A percentile compares a stretch with the other conserved stretches of the same genome.
These are phyloP conservation scores for Hymenoscyphus scutula DNA, from an alignment of 2,329 filamentous ascomycete genomes.

Conservation along the genomic window DNA sequence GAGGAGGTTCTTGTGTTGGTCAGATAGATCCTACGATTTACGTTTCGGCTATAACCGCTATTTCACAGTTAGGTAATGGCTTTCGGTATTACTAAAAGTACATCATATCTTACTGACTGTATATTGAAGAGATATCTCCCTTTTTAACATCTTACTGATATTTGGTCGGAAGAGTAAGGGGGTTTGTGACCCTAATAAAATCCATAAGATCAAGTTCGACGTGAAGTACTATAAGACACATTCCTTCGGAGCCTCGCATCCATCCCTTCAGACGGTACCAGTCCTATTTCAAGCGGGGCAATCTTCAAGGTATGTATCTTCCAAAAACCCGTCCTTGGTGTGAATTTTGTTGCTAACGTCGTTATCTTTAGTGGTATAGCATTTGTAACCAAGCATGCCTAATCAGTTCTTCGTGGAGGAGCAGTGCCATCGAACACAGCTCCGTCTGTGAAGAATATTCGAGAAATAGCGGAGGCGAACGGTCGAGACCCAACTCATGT, in stretches of 20 bases:
- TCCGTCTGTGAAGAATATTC: background rate
- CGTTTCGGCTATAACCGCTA: slow-evolving; percentile 64
- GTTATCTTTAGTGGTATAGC: background rate
- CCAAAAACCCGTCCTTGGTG: too few species aligned
- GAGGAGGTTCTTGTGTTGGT: slow-evolving; percentile 64
- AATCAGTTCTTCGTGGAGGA: background rate
- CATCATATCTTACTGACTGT: slow-evolving; percentile 48
- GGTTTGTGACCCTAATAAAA: too few species aligned
- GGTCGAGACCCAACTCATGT: background rate
- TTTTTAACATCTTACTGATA: too few species aligned
- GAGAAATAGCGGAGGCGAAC: background rate
- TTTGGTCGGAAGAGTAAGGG: too few species aligned
- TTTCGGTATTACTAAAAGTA: slow-evolving; percentile 64
- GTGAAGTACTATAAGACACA: too few species aligned
- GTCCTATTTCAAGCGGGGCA: background rate
- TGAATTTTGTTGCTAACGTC: too few species aligned
- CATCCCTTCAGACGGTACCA: background rate
- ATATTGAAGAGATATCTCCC: background rate
- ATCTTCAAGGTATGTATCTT: background rate
- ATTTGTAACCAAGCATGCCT: background rate
- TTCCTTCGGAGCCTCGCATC: too few species aligned
- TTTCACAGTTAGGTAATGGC: slow-evolving; percentile 59
- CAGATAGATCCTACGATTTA: slow-evolving; percentile 59
- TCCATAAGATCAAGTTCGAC: too few species aligned
- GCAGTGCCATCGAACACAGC: slow-evolving; percentile 2